Evolutionary conservation across 2,329 filamentous ascomycete genomes (phyloP).

Genomic region (Trichophyton equinum): DNA sequence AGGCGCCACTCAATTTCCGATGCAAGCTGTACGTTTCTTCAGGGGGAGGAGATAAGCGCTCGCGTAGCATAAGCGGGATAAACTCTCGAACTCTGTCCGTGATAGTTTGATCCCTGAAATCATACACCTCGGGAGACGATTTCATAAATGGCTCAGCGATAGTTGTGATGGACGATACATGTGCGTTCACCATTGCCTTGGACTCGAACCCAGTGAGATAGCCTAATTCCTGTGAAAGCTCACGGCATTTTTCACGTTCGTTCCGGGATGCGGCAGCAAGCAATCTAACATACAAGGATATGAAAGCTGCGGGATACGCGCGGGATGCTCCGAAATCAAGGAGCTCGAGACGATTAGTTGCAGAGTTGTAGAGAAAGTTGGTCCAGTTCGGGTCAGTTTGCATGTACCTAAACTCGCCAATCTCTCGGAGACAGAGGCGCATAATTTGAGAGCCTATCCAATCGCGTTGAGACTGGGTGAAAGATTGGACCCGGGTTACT

Average conservation of each 20-base stretch:
- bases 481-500: conserved; percentile 64
- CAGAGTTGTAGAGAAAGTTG: conserved; percentile 83
- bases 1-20: conserved; percentile 88
- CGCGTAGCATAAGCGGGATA: conserved; percentile 86
- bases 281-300: conserved; percentile 65
- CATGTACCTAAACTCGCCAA: conserved; percentile 94
- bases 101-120: conserved; percentile 90
- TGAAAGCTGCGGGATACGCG: conserved; percentile 70
- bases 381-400: conserved; percentile 99
- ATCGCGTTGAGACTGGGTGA: conserved; percentile 74
- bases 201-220: conserved; percentile 90
- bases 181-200: conserved; percentile 73
- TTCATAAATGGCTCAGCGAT: conserved; percentile 81
- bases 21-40: conserved; percentile 97
- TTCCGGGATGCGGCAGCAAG: conserved; percentile 65
- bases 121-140: conserved; percentile 68
- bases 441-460: conserved; percentile 95
- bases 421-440: conserved; percentile 81
- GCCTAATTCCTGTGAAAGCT: conserved; percentile 63
- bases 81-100: conserved; percentile 79
- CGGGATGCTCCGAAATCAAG: conserved; percentile 91
- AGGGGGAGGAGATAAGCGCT: conserved; percentile 77
- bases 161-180: conserved; percentile 75
- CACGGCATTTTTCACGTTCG: conserved; percentile 52
- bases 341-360: conserved; percentile 63